Evolutionary conservation across 176 grass and related monocot species (phyloP).

Genomic region (Bothriochloa decipiens): DNA sequence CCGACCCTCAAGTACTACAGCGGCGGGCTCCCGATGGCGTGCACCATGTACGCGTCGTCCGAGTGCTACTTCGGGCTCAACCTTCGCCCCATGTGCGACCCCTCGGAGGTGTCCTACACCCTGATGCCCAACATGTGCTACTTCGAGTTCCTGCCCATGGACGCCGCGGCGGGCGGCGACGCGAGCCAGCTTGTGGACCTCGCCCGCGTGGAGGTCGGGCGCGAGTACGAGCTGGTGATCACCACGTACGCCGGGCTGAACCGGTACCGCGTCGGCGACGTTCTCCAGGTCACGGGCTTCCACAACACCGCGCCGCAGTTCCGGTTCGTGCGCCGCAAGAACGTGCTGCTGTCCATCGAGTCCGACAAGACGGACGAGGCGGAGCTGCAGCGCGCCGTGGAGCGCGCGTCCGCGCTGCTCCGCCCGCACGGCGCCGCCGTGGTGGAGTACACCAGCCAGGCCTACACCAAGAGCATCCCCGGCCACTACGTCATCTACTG

Average conservation of each 20-base stretch:
- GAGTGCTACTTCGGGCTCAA: slow-evolving; percentile 98
- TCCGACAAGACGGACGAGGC: slow-evolving; percentile 97
- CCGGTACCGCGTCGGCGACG: slow-evolving; percentile 96
- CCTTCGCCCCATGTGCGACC: slow-evolving; percentile 84
- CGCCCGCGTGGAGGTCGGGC: slow-evolving; percentile 69
- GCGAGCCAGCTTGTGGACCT: slow-evolving; percentile 73
- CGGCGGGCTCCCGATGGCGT: slow-evolving; percentile 84
- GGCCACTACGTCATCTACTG: slow-evolving; percentile 98
- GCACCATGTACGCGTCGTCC: slow-evolving; percentile 96
- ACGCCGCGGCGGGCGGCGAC: slow-evolving; percentile 35
- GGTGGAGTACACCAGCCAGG: slow-evolving; percentile 95
- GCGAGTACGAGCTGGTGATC: slow-evolving; percentile 97
- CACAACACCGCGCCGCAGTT: slow-evolving; percentile 88
- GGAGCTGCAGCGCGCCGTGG: slow-evolving; percentile 89
- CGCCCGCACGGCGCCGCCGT: slow-evolving; percentile 70
- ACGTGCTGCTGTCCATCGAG: slow-evolving; percentile 93
- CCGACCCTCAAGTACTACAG: slow-evolving; percentile 85
- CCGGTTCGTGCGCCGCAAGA: slow-evolving; percentile 92
- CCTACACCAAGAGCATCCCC: slow-evolving; percentile 69
- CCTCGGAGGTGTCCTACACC: slow-evolving; percentile 91
- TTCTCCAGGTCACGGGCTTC: slow-evolving; percentile 81
- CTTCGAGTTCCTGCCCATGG: slow-evolving; percentile 92
- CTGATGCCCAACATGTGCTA: slow-evolving; percentile 99
- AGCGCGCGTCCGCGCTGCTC: slow-evolving; percentile 71
- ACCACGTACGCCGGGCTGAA: slow-evolving; percentile 91